Conservation (phyloP, 768 basidiomycete genomes). For the Inosperma sp. region DNA sequence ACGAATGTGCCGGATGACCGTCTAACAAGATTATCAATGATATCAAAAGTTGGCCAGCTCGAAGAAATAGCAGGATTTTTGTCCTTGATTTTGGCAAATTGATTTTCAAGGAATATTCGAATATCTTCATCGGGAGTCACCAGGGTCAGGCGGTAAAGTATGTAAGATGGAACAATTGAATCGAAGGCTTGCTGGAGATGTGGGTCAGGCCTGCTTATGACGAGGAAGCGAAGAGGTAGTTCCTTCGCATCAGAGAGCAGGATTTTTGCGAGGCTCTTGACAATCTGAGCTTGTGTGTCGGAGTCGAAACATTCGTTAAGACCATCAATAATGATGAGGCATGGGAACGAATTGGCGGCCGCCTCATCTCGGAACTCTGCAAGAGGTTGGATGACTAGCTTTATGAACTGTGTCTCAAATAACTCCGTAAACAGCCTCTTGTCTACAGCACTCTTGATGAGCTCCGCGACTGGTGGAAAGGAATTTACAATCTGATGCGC, state of each 20-base stretch:
- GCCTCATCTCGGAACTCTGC: neutral
- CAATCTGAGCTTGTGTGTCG: constrained; percentile 12
- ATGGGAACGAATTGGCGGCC: neutral
- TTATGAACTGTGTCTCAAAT: constrained; percentile 11
- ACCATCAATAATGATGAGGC: constrained; percentile 22
- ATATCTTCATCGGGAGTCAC: too few species aligned
- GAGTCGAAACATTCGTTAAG: constrained; percentile 19
- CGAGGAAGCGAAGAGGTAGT: constrained; percentile 16
- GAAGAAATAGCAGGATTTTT: too few species aligned
- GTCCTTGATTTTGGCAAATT: too few species aligned
- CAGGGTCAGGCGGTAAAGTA: too few species aligned
- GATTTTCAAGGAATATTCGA: too few species aligned
- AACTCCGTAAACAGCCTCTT: constrained; percentile 8
- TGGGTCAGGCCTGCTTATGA: constrained; percentile 20
- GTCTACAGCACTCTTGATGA: constrained; percentile 14
- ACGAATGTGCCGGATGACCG: too few species aligned
- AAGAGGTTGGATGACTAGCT: constrained; percentile 7
- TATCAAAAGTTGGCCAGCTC: too few species aligned
- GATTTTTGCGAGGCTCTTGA: constrained; percentile 7
- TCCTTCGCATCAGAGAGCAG: neutral
- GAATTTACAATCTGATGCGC: constrained; percentile 9
- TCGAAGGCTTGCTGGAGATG: constrained; percentile 17
- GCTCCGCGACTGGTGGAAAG: neutral
- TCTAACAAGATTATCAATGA: too few species aligned
- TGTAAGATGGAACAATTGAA: too few species aligned